Evolutionary conservation across 257 asterid genomes (phyloP), one percentile per base, ranked within the genome.

Genomic region (Solanum tarijense): DNA sequence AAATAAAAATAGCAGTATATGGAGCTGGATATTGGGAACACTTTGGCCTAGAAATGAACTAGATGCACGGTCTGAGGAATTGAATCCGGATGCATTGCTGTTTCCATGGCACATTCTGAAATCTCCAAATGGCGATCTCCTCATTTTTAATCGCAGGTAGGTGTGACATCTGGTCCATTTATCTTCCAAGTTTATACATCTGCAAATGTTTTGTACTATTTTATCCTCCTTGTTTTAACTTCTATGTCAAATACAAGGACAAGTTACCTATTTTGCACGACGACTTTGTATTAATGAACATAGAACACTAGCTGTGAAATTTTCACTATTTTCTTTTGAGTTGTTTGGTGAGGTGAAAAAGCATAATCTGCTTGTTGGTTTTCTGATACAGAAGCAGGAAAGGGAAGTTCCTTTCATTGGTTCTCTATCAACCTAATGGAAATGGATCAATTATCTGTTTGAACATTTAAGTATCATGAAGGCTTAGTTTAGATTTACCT

Each of bases 71-170:
- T 81, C 93, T 43, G 94, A 93, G 75, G 96, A 89, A 86, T 58
- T 89, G 32, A 89, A 90, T 91, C 91, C 91, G 32, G 93, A 94
- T 23, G 89, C 94, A 25, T 89, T 95, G 91, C 90, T 94, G 90
- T 94, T 96, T 91, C 99, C 99, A 55, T 96, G 98, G 98, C 98
- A 95, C 92, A 89, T 96, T 72, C 81, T 94, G 89, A 94, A 89
- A 91, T 92, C 97, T 52, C 89, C 95, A 34, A 78, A 91, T 84
- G 78, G 88, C 88, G 93, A 92, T 74, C 90, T 95, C 66, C 89
- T 91, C 89, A 88, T 96, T 89, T 94, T 95, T 88, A 93, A 91
- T 88, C 93, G 90, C 93, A 94, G 98, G 99, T 95, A 93, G 87
- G 87, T 23, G 38, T n/a, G 12, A 43, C 38, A 41, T 23, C 84